Percentiles rank a stretch among this genome's conserved stretches.
These are phyloP conservation scores for Glonium stellatum DNA, from an alignment of 495 filamentous ascomycete genomes.

Conservation along the genomic window DNA sequence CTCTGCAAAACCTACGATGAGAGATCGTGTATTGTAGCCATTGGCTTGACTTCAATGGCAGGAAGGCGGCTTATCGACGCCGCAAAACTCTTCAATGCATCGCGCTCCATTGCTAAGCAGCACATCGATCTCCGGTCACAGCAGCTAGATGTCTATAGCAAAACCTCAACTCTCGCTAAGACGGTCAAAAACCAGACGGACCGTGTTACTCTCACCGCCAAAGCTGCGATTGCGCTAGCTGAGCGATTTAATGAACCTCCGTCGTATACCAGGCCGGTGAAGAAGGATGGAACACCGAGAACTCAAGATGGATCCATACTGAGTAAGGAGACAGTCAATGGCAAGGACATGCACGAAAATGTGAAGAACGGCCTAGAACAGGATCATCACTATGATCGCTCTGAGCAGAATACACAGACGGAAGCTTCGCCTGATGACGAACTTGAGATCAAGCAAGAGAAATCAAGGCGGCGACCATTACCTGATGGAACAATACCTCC, in stretches of 20 bases:
- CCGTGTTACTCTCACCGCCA: conserved; percentile 54
- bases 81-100: conserved; percentile 69
- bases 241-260: conserved; percentile 49
- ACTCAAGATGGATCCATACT: conserved; percentile 23
- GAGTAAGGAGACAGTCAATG: conserved; percentile 20
- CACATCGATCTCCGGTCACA: conserved; percentile 69
- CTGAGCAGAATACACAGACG: conserved; percentile 29
- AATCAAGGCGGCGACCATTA: conserved; percentile 36
- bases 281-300: conserved; percentile 22
- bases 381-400: conserved; percentile 40
- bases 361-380: conserved; percentile 38
- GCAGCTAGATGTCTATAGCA: conserved; percentile 72
- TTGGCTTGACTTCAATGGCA: conserved; percentile 45
- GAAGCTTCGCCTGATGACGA: conserved; percentile 31
- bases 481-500: conserved; percentile 44
- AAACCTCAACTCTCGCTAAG: conserved; percentile 67
- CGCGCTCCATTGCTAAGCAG: conserved; percentile 66
- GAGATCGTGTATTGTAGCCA: neutral
- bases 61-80: conserved; percentile 70
- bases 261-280: conserved; percentile 24
- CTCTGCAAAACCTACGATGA: neutral
- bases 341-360: conserved; percentile 3
- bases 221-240: conserved; percentile 55
- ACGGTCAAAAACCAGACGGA: conserved; percentile 58
- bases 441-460: conserved; percentile 40